Base-by-base conservation (phyloP, 2,329 filamentous ascomycete species). In the Penicillium nordicum region DNA sequence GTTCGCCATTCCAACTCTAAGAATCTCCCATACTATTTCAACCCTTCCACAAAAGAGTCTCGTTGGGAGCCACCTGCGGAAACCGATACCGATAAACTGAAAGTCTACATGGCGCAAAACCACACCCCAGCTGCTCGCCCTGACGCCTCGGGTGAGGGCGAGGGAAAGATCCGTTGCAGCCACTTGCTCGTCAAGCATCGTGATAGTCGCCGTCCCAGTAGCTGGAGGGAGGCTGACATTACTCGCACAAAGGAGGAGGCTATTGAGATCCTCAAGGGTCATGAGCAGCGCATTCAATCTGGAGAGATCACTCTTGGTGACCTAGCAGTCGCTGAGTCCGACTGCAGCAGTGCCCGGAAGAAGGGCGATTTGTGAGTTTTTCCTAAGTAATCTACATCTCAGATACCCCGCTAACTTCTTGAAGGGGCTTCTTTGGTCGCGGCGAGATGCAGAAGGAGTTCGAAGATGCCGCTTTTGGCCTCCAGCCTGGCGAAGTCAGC, bases 361-460 rank as follows among this genome's bases (percentile, higher is more conserved):
- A 85, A 87, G 64, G 94, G 94, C 55, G 94, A 99, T 73, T 79
- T 99, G 78, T 88, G 76, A 73, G 84, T 82, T 43, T 37, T 21
- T 41, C 25, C 16, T 2, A 18, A 9, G 3, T 23, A 7, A 7
- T 8, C 10, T 6, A n/a, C 1, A 29, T n/a, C 25, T 23, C 40
- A 6, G 1, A n/a, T 46, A 32, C 40, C 11, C 52, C 30, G 61
- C 48, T 37, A 21, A 36, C 14, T 32, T 3, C 34, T 53, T 49
- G 18, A 40, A 88, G 85, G 61, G 94, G 94, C 21, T 96, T 92
- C 76, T 99, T 99, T 74, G 92, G 91, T 54, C 87, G 84, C 68
- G 91, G 92, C 29, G 93, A 97, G 69, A 99, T 99, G 94, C 94
- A 99, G 74, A 93, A 92, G 79, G 93, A 97, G 77, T 99, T 99